Evolutionary conservation across 352 stramenopile genomes (phyloP).

Genomic region (Globisporangium acanthophoron): DNA sequence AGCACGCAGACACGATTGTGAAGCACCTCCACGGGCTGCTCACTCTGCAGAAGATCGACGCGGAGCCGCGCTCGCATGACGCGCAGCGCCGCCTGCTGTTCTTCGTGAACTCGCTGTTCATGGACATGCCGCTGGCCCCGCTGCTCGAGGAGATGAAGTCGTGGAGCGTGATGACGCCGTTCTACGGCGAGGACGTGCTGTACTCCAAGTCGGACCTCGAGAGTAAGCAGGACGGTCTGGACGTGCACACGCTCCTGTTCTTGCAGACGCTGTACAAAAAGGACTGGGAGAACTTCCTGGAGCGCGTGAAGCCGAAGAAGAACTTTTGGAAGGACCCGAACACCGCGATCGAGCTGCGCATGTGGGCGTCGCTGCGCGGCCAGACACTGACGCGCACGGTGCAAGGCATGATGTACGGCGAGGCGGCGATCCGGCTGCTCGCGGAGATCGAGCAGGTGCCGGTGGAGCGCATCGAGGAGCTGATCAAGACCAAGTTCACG

Average conservation of each 20-base stretch:
- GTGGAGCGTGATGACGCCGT: slow-evolving; percentile 98
- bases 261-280: slow-evolving; percentile 97
- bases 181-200: slow-evolving; percentile 98
- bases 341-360: slow-evolving; percentile 85
- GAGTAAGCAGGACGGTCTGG: slow-evolving; percentile 92
- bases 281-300: slow-evolving; percentile 98
- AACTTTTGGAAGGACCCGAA: slow-evolving; percentile 88
- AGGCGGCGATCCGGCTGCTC: slow-evolving; percentile 96
- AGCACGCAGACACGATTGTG: slow-evolving; percentile 72
- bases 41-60: slow-evolving; percentile 95
- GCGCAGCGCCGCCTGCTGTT: slow-evolving; percentile 94
- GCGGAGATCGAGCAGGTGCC: slow-evolving; percentile 93
- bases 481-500: slow-evolving; percentile 98
- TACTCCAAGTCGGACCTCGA: slow-evolving; percentile 97
- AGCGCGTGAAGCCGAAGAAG: slow-evolving; percentile 93
- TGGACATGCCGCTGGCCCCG: slow-evolving; percentile 98
- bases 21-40: slow-evolving; percentile 92
- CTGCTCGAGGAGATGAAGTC: slow-evolving; percentile 98
- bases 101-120: slow-evolving; percentile 99
- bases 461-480: slow-evolving; percentile 90
- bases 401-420: slow-evolving; percentile 99
- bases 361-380: slow-evolving; percentile 97
- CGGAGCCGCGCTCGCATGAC: slow-evolving; percentile 96
- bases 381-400: slow-evolving; percentile 97
- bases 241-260: slow-evolving; percentile 84